phyloP scores from a whole-genome alignment of 257 asterid genomes.

The Jacaranda mimosifolia region DNA sequence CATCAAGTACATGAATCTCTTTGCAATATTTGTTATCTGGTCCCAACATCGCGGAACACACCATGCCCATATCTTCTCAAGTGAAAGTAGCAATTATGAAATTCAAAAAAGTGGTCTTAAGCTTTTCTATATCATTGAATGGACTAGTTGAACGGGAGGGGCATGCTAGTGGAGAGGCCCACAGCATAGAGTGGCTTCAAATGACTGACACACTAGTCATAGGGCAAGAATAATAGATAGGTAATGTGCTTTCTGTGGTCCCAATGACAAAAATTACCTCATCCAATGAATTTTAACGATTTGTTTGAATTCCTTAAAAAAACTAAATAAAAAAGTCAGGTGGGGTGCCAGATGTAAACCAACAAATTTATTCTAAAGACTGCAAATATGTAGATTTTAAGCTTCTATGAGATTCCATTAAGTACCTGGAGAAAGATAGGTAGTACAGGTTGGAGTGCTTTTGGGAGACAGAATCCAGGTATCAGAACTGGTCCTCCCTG shows the following conservation, averaged over 20 bases:
- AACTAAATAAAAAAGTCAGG: too few species aligned
- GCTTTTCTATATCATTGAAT: too few species aligned
- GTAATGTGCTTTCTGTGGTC: too few species aligned
- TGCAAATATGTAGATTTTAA: conserved; percentile 11
- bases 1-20: conserved; percentile 8
- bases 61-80: conserved; percentile 16
- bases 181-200: too few species aligned
- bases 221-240: too few species aligned
- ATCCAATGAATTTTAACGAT: too few species aligned
- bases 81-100: neutral
- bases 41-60: neutral
- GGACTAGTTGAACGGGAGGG: too few species aligned
- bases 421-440: conserved; percentile 94
- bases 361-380: conserved; percentile 1
- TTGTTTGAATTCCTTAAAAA: too few species aligned
- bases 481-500: conserved; percentile 95
- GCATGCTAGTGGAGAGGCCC: too few species aligned
- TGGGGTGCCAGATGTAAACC: conserved; percentile 14
- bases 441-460: conserved; percentile 94
- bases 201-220: too few species aligned
- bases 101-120: neutral
- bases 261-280: too few species aligned
- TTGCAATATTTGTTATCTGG: neutral
- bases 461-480: conserved; percentile 96
- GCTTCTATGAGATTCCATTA: conserved; percentile 19